Conservation (phyloP, 2,329 filamentous ascomycete genomes). For the Cadophora sp. region DNA sequence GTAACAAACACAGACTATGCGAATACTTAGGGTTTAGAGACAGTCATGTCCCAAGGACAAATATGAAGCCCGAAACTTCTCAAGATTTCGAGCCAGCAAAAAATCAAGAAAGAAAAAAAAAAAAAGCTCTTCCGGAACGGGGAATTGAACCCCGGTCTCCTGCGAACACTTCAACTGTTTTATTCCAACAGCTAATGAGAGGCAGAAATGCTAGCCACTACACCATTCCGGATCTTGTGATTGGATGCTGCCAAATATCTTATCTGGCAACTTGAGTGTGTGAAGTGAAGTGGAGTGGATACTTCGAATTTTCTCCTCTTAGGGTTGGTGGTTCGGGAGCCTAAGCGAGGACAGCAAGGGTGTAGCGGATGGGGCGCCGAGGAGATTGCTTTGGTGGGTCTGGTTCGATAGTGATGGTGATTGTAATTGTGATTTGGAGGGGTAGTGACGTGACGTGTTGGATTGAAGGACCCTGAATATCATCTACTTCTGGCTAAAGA, state of each 20-base stretch:
- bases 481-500: background rate
- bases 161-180: slow-evolving; percentile 14
- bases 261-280: background rate
- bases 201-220: slow-evolving; percentile 26
- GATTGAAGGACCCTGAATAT: background rate
- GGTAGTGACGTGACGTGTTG: slow-evolving; percentile 1
- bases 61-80: background rate
- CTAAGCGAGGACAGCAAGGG: background rate
- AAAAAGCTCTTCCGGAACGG: slow-evolving; percentile 14
- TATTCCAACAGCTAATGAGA: slow-evolving; percentile 9
- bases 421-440: background rate
- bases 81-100: too few species aligned
- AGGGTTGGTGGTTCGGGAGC: background rate
- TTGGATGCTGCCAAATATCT: background rate
- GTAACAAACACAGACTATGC: too few species aligned
- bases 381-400: slow-evolving; percentile 10
- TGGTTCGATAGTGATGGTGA: background rate
- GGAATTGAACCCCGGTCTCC: slow-evolving; percentile 26
- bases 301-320: background rate
- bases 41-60: background rate
- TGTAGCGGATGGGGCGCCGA: slow-evolving; percentile 4
- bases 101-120: background rate
- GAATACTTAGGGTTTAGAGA: too few species aligned
- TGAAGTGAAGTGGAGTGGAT: background rate
- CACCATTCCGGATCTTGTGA: slow-evolving; percentile 18